Base-by-base conservation (phyloP, 345 rosid species). In the Camelina neglecta region DNA sequence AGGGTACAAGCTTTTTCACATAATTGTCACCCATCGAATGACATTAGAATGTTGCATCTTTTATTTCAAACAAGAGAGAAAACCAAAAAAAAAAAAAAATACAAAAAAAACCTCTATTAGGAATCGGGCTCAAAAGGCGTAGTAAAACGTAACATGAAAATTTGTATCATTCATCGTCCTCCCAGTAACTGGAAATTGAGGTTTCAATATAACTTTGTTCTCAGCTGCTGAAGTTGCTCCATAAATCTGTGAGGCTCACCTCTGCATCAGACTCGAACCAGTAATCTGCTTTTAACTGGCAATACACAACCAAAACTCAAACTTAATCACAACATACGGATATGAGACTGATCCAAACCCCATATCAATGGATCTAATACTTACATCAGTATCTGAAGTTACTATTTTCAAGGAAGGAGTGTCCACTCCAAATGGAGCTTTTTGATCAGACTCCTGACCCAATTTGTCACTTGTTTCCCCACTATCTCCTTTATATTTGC, bases 211-310 rank as follows among this genome's bases (percentile, higher is more conserved):
- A 41, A 51, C 58, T 49, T 62, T 60, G 9, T 62, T 48, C 56
- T 70, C 75, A 70, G 71, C 60, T 63, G 75, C 36, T 63, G 8
- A 69, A 74, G 29, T 71, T 70, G 72, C 75, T 79, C 97, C 94
- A 91, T 80, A 87, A 58, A 58, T 86, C 85, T 20, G 90, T 81
- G 44, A 84, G 62, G 83, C 88, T 81, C 77, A 85, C 83, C 39
- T 77, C 73, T 20, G 81, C 80, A 21, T 87, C 82, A 45, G 97
- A 84, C 36, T 15, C 75, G 78, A 91, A 83, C 97, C 97, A 89
- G 60, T 91, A 91, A 71, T 91, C 93, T 71, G 86, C 88, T 35
- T 80, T 81, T 55, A 76, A 69, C 94, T 89, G 85, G 9, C 7
- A 61, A 77, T 56, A 63, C 20, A 78, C 38, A 44, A 36, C 33